Conservation (phyloP, 2,329 filamentous ascomycete species). For the Fusarium anguioides region DNA sequence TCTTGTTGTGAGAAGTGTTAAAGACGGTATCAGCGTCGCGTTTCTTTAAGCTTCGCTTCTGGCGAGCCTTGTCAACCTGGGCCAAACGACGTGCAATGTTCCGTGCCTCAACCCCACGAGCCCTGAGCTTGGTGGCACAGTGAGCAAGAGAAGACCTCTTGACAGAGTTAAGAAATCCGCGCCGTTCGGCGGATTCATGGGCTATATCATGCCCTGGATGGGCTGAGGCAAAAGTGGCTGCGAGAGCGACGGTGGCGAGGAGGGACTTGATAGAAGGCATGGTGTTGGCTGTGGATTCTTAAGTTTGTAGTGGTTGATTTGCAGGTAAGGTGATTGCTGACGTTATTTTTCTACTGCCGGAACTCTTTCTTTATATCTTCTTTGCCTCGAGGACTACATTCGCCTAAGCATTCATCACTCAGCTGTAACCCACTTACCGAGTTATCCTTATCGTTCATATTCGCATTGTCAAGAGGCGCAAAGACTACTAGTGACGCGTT, state of each 20-base stretch:
- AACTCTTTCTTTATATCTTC: background rate
- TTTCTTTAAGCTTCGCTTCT: conserved; percentile 49
- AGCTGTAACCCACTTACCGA: conserved; percentile 12
- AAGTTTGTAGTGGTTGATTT: background rate
- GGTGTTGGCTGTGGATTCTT: background rate
- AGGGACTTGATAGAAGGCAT: conserved; percentile 31
- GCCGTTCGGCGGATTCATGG: conserved; percentile 62
- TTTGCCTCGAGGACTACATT: background rate
- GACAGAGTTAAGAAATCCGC: conserved; percentile 53
- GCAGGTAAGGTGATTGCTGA: background rate
- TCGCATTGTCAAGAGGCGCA: conserved; percentile 2
- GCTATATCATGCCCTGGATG: conserved; percentile 62
- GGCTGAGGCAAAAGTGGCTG: conserved; percentile 44
- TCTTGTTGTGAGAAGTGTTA: conserved; percentile 52
- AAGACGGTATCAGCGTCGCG: conserved; percentile 51
- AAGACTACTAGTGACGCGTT: conserved; percentile 16
- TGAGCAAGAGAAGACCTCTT: conserved; percentile 58
- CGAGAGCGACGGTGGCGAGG: conserved; percentile 24
- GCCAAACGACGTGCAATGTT: conserved; percentile 59
- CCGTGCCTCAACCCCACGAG: conserved; percentile 57
- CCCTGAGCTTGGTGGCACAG: conserved; percentile 59
- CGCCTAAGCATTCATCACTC: background rate
- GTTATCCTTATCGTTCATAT: background rate
- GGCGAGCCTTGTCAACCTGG: conserved; percentile 55
- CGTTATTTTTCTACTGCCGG: background rate